Percentiles rank a stretch among this genome's conserved stretches.
Evolutionary conservation across 2,329 filamentous ascomycete genomes (phyloP).

Genomic region (Colletotrichum sp.): DNA sequence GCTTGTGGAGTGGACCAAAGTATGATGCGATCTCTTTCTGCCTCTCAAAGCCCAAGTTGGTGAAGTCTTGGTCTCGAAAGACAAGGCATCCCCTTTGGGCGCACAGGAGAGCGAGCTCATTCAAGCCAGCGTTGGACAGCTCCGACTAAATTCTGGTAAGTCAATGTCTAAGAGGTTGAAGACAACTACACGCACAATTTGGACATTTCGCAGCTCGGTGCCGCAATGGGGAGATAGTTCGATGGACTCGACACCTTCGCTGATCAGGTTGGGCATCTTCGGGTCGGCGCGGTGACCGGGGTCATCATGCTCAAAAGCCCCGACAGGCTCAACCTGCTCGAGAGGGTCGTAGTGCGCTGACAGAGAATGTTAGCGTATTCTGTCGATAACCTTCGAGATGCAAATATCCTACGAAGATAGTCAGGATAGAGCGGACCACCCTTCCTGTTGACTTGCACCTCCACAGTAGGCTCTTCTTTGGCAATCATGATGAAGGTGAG

Average conservation of each 20-base stretch:
- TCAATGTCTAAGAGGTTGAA: rapidly evolving
- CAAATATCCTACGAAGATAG: not conserved
- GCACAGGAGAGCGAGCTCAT: not conserved
- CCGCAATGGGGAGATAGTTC: not conserved
- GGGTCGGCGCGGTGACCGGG: not conserved
- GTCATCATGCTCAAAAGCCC: not conserved
- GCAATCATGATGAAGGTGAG: not conserved
- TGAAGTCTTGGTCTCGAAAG: not conserved
- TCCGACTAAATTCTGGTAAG: not conserved
- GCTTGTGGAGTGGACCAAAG: not conserved
- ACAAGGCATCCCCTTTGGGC: not conserved
- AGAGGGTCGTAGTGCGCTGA: not conserved
- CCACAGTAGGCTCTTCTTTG: not conserved
- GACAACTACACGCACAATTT: not conserved
- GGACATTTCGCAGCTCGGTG: not conserved
- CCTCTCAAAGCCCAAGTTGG: not conserved
- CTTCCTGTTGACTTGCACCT: not conserved
- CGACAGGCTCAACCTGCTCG: not conserved
- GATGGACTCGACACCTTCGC: not conserved
- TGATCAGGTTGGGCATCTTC: not conserved
- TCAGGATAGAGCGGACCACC: not conserved
- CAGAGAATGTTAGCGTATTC: not conserved
- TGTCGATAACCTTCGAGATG: not conserved
- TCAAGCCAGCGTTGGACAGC: not conserved
- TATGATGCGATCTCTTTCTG: not conserved